Conservation (phyloP, 345 rosid species). For the Populus deltoides region DNA sequence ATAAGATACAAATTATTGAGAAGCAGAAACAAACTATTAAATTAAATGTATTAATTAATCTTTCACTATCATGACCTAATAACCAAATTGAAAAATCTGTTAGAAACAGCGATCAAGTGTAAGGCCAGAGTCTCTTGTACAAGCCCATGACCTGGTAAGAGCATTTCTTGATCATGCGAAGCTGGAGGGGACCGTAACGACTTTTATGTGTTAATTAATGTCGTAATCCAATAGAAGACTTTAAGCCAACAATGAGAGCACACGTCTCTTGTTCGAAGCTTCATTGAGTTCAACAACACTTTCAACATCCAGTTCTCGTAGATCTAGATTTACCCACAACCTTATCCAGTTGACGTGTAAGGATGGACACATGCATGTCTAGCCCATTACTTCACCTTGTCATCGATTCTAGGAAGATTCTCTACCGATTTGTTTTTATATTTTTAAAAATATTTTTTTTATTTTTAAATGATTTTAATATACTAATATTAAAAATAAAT, state of each 20-base stretch:
- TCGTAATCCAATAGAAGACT: not conserved
- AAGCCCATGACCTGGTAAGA: not conserved
- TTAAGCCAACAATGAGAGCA: not conserved
- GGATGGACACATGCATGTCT: not conserved
- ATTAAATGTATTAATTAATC: not conserved
- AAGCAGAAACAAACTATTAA: too few species aligned
- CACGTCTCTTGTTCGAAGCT: not conserved
- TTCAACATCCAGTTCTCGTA: not conserved
- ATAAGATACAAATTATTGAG: too few species aligned
- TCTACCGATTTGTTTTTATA: too few species aligned
- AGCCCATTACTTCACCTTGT: slow-evolving; percentile 9
- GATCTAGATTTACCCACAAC: not conserved
- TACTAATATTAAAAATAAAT: too few species aligned
- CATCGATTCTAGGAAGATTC: not conserved
- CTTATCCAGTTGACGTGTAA: slow-evolving; percentile 35
- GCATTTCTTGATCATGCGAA: too few species aligned
- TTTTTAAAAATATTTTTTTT: too few species aligned
- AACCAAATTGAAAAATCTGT: not conserved
- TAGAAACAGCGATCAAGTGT: not conserved
- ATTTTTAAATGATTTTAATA: too few species aligned
- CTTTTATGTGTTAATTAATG: not conserved
- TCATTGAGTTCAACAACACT: not conserved
- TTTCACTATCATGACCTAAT: not conserved
- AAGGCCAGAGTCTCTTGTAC: not conserved
- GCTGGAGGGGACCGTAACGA: not conserved